These are phyloP conservation scores for Jamesozyma spencerorum DNA, from an alignment of 805 yeast genomes.

Conservation along the genomic window DNA sequence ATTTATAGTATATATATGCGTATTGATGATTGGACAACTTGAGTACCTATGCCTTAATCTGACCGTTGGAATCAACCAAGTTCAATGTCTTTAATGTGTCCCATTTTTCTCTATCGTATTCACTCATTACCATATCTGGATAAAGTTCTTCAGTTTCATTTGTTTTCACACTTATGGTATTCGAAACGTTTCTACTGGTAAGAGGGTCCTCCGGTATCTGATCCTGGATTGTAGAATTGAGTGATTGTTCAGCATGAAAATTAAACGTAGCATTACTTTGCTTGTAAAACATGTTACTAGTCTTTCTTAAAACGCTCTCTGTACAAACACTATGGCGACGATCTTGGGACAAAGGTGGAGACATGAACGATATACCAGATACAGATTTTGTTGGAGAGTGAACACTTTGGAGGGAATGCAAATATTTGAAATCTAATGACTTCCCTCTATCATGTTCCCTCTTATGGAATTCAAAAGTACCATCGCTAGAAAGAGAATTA, in stretches of 20 bases:
- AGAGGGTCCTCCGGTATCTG: neutral
- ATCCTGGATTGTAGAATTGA: constrained; percentile 2
- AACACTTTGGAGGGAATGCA: constrained; percentile 23
- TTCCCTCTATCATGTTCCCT: constrained; percentile 18
- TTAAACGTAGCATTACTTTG: constrained; percentile 8
- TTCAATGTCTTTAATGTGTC: constrained; percentile 10
- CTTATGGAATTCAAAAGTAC: neutral
- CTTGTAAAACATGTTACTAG: constrained; percentile 10
- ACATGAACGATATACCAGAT: constrained; percentile 10
- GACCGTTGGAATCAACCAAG: constrained; percentile 6
- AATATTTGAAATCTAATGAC: constrained; percentile 27
- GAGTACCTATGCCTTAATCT: neutral
- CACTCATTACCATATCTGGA: constrained; percentile 25
- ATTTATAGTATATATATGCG: neutral
- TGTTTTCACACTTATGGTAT: constrained; percentile 7
- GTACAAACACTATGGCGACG: constrained; percentile 14
- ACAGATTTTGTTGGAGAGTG: constrained; percentile 29
- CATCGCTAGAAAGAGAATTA: neutral
- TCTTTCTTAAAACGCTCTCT: constrained; percentile 7
- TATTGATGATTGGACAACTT: neutral
- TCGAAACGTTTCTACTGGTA: constrained; percentile 5
- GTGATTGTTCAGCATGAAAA: constrained; percentile 2
- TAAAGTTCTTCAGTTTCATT: constrained; percentile 12
- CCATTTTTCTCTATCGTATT: constrained; percentile 32
- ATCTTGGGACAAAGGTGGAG: constrained; percentile 5